phyloP scores from a whole-genome alignment of 2,329 filamentous ascomycete genomes.

The Tolypocladium ovalisporum region DNA sequence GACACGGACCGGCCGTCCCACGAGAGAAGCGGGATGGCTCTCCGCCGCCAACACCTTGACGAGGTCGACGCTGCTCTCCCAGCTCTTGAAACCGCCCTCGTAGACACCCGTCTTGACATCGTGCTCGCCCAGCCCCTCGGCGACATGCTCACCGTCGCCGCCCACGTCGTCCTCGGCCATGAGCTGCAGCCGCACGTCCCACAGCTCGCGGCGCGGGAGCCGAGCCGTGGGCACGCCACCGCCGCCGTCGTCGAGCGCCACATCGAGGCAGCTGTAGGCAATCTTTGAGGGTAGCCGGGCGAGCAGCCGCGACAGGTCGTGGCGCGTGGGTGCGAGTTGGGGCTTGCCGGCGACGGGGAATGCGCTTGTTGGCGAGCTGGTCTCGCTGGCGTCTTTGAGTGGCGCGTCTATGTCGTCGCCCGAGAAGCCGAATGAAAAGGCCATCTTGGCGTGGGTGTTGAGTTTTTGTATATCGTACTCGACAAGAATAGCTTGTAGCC shows the following conservation, averaged over 20 bases:
- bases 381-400: neutral
- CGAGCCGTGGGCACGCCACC: conserved; percentile 35
- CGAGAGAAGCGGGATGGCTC: conserved; percentile 20
- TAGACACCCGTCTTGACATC: conserved; percentile 76
- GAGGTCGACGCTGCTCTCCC: conserved; percentile 76
- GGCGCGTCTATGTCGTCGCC: conserved; percentile 52
- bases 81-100: conserved; percentile 82
- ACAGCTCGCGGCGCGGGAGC: conserved; percentile 66
- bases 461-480: neutral
- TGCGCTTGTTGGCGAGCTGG: conserved; percentile 24
- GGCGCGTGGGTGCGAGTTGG: conserved; percentile 41
- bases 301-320: conserved; percentile 41
- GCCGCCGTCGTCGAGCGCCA: conserved; percentile 47
- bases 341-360: conserved; percentile 54
- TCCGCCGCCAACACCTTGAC: conserved; percentile 52
- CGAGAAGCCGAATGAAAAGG: conserved; percentile 50
- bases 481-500: no score
- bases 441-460: conserved; percentile 16
- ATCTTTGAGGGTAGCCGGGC: conserved; percentile 59
- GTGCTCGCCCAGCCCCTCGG: conserved; percentile 48
- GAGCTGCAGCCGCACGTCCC: conserved; percentile 71
- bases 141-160: conserved; percentile 21
- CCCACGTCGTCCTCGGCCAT: conserved; percentile 60
- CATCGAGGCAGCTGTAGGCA: conserved; percentile 51
- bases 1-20: conserved; percentile 27